These are phyloP conservation scores for Cicer chorassanicum DNA, from an alignment of 306 rosid genomes.

Conservation along the genomic window DNA sequence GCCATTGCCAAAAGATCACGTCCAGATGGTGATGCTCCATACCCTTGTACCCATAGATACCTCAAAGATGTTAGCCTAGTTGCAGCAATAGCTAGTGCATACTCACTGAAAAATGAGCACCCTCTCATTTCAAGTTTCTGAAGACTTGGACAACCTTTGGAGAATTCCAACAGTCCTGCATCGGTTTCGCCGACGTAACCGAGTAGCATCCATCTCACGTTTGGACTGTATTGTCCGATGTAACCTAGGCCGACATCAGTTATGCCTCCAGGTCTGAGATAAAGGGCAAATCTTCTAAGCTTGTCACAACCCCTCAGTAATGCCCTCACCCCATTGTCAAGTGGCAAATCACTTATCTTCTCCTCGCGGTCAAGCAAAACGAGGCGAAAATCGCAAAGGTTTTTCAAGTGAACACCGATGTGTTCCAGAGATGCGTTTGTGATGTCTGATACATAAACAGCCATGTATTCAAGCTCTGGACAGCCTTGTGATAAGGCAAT, in stretches of 20 bases:
- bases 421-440: conserved; percentile 75
- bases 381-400: conserved; percentile 87
- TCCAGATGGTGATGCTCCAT: conserved; percentile 65
- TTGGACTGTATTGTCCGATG: conserved; percentile 79
- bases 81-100: conserved; percentile 77
- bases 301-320: conserved; percentile 79
- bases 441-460: conserved; percentile 88
- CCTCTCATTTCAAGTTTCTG: conserved; percentile 95
- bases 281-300: conserved; percentile 87
- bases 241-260: conserved; percentile 80
- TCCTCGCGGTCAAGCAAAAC: conserved; percentile 85
- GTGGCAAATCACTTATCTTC: conserved; percentile 81
- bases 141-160: conserved; percentile 89
- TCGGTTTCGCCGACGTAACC: conserved; percentile 91
- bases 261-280: conserved; percentile 84
- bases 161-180: conserved; percentile 75
- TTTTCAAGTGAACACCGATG: conserved; percentile 75
- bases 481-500: conserved; percentile 92
- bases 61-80: conserved; percentile 67
- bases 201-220: conserved; percentile 97
- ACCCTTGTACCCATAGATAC: conserved; percentile 97
- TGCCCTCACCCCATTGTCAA: conserved; percentile 90
- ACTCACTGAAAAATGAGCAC: conserved; percentile 89
- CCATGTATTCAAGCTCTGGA: conserved; percentile 81
- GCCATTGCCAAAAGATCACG: conserved; percentile 80